Evolutionary conservation across 768 basidiomycete genomes (phyloP), one percentile per base, ranked within the genome.

Genomic region (Lepiota brunneoincarnata): DNA sequence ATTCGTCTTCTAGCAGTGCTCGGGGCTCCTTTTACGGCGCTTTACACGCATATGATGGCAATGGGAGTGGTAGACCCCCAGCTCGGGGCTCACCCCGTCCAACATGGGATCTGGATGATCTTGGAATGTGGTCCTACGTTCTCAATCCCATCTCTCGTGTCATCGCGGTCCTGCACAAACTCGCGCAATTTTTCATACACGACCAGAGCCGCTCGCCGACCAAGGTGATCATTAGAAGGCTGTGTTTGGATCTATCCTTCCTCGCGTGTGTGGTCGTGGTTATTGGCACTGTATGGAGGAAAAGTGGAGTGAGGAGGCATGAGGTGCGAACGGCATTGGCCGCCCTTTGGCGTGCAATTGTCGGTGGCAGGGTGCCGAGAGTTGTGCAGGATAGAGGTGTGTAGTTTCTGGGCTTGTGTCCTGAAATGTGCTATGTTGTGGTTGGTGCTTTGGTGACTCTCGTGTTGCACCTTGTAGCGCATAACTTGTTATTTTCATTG

Each of bases 101-200:
- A 28, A 68, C 75, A 17, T 89, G 86, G 85, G 86, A 91, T 64
- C 63, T 89, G n/a, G 80, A 89, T 46, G 89, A 92, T 64, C 74
- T 92, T 65, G 91, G 91, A 43, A 79, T 92, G 74, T 93, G 91
- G 91, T 81, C 91, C 6, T 61, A 86, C 41, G 72, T 91, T 14
- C 70, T 90, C 5, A 82, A 79, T 55, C 89, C 89, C 9, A 49
- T 91, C 11, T 69, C 79, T n/a, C 75, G 75, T 26, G 75, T 79
- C 18, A 55, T 84, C 12, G 72, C 74, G 10, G 66, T 67, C 20
- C 58, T 89, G 36, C 78, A 76, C 38, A 72, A 77, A 34, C 60
- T 88, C 37, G 67, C 80, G 9, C 62, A 69, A 11, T 87, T 91
- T 67, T 79, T 91, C 57, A 75, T 80, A 17, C 72, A 72, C 51